phyloP scores from a whole-genome alignment of 2,329 filamentous ascomycete genomes.

The Blumeriella jaapii region DNA sequence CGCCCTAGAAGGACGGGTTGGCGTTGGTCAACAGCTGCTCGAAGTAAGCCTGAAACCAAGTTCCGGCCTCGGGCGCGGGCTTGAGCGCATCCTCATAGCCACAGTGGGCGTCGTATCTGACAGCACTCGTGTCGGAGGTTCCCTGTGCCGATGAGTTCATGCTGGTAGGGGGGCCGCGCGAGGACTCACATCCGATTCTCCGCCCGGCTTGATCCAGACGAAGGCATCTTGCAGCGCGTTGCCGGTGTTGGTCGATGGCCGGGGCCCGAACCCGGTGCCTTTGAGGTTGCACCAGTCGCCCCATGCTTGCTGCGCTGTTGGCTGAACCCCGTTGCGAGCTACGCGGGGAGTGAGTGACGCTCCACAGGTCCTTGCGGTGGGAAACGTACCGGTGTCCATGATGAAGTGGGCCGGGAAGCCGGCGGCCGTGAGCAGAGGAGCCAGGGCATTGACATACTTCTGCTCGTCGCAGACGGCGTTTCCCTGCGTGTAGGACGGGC shows the following conservation, averaged over 20 bases:
- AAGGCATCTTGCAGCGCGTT: slow-evolving; percentile 50
- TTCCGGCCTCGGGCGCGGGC: slow-evolving; percentile 58
- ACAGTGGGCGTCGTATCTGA: slow-evolving; percentile 40
- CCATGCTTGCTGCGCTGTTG: slow-evolving; percentile 42
- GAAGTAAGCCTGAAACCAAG: slow-evolving; percentile 47
- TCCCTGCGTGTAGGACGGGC: slow-evolving; percentile 31
- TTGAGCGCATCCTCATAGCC: slow-evolving; percentile 40
- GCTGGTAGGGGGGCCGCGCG: too few relatives aligned
- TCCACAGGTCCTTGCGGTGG: neutral
- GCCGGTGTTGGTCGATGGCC: slow-evolving; percentile 51
- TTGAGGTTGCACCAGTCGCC: slow-evolving; percentile 59
- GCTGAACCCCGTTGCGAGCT: slow-evolving; percentile 52
- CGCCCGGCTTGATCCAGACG: slow-evolving; percentile 61
- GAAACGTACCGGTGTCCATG: slow-evolving; percentile 35
- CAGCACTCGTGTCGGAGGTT: slow-evolving; percentile 30
- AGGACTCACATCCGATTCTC: slow-evolving; percentile 30
- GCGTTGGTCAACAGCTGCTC: slow-evolving; percentile 37
- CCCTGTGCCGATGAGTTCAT: slow-evolving; percentile 18
- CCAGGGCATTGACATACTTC: slow-evolving; percentile 38
- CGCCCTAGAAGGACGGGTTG: slow-evolving; percentile 9
- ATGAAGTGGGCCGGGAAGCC: slow-evolving; percentile 45
- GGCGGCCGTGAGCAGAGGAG: slow-evolving; percentile 34
- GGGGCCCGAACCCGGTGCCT: slow-evolving; percentile 51
- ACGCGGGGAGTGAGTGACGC: too few relatives aligned
- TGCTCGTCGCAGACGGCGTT: slow-evolving; percentile 42